Evolutionary conservation across 2,329 filamentous ascomycete species (phyloP), one percentile per base, ranked within the genome.

Genomic region (Fusarium nelsonii): DNA sequence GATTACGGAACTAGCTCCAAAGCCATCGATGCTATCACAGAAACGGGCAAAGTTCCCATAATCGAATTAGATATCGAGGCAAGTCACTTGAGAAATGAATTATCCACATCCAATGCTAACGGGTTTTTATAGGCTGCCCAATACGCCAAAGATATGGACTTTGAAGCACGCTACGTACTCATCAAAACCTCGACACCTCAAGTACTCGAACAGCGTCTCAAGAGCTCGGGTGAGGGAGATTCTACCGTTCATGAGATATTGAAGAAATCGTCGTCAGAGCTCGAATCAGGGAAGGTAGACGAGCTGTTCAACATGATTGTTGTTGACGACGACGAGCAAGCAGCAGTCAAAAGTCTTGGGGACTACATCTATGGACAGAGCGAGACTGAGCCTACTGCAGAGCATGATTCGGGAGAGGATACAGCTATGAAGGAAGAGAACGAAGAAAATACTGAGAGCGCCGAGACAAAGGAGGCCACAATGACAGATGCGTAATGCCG

Each of bases 31-130:
- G 80, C 81, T 14, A 81, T 89, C 26, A 77, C 80, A 18, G 84
- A 86, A 45, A 75, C 80, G 10, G 86, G 85, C 40, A 90, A 90
- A 75, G 86, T 94, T 32, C 84, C 88, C 3, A 69, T 90, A 4
- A 81, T 89, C 68, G 81, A 84, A 64, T 80, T 89, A 72, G 82
- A 85, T 57, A 72, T 79, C 16, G 83, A 87, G 74, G 87, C 88
- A 81, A 78, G 81, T 75, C 41, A 9, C 11, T 10, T 6, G 23
- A 37, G 23, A n/a, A 14, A 50, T 20, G n/a, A 50, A 18, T 18
- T 10, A 28, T 15, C 4, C 15, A 39, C 26, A 12, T 26, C 5
- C 12, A 30, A 39, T 18, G 18, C 40, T 73, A 48, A 58, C 16
- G 45, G 9, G 33, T 34, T 16, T n/a, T 46, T 14, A 28, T 46